Evolutionary conservation across 1,284 basidiomycete species (phyloP).

Genomic region (Somion occarium): DNA sequence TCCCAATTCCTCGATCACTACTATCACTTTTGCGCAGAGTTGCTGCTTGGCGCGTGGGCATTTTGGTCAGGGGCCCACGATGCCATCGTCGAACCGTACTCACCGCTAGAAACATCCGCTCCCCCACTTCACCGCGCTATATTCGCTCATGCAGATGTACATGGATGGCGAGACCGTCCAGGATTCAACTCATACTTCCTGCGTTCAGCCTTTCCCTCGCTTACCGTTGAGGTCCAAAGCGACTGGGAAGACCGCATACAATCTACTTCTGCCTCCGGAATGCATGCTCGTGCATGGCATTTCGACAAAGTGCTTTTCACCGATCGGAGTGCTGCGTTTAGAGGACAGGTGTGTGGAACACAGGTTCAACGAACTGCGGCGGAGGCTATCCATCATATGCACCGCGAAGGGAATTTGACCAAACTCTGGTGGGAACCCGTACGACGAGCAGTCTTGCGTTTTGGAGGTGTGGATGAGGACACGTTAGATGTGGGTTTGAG

Average conservation of each 20-base stretch:
- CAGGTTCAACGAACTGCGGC: slow-evolving; percentile 65
- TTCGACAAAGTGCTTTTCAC: slow-evolving; percentile 62
- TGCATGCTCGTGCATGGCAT: slow-evolving; percentile 41
- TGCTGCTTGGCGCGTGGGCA: slow-evolving; percentile 69
- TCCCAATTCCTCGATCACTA: slow-evolving; percentile 73
- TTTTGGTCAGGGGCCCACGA: slow-evolving; percentile 59
- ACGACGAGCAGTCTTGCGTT: slow-evolving; percentile 54
- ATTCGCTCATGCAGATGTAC: slow-evolving; percentile 52
- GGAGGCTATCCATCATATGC: slow-evolving; percentile 54
- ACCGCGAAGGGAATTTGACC: slow-evolving; percentile 27
- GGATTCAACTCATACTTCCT: slow-evolving; percentile 73
- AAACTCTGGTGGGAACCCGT: slow-evolving; percentile 71
- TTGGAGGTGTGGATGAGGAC: slow-evolving; percentile 44
- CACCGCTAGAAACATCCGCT: slow-evolving; percentile 16
- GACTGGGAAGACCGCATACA: slow-evolving; percentile 66
- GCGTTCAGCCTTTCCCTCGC: slow-evolving; percentile 70
- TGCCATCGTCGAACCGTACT: slow-evolving; percentile 18
- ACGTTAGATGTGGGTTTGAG: slow-evolving; percentile 23
- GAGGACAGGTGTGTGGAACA: slow-evolving; percentile 56
- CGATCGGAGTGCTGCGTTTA: slow-evolving; percentile 72
- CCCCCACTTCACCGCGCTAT: slow-evolving; percentile 64
- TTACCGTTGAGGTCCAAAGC: slow-evolving; percentile 59
- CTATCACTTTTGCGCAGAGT: slow-evolving; percentile 80
- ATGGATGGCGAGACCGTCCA: slow-evolving; percentile 70
- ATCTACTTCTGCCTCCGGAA: slow-evolving; percentile 36